Percentiles rank a stretch among this genome's conserved stretches.
These are phyloP conservation scores for Exophiala sp. DNA, from an alignment of 2,329 filamentous ascomycete species.

Conservation along the genomic window DNA sequence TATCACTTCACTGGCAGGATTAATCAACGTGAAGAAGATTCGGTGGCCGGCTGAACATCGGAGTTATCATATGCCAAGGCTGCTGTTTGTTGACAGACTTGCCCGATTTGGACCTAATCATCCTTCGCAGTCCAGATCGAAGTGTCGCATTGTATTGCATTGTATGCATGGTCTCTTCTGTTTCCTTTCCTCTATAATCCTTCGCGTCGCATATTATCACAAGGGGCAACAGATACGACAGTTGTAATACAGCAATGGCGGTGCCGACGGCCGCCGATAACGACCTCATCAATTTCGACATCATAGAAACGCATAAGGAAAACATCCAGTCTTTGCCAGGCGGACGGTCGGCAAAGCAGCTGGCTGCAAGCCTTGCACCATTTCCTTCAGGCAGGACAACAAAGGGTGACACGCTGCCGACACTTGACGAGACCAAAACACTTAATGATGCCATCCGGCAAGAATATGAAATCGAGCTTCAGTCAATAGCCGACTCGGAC, in stretches of 20 bases:
- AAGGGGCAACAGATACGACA: constrained; percentile 14
- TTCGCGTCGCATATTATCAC: constrained; percentile 14
- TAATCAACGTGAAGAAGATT: too few relatives aligned
- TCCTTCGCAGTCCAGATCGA: constrained; percentile 6
- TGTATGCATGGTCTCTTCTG: neutral
- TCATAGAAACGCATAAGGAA: constrained; percentile 95
- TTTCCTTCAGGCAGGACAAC: constrained; percentile 38
- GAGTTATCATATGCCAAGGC: constrained; percentile 3
- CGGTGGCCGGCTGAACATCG: neutral
- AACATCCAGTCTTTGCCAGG: constrained; percentile 92
- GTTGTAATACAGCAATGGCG: constrained; percentile 20
- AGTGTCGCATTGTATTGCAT: neutral
- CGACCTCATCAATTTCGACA: constrained; percentile 62
- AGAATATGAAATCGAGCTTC: constrained; percentile 79
- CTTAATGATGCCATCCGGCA: constrained; percentile 72
- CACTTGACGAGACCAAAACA: constrained; percentile 63
- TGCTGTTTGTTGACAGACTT: constrained; percentile 17
- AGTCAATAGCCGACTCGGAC: constrained; percentile 74
- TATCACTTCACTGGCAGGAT: too few relatives aligned
- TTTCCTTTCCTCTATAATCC: constrained; percentile 6
- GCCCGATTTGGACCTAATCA: neutral
- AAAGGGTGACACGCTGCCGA: constrained; percentile 55
- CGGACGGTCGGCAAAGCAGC: constrained; percentile 79
- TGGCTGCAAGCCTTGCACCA: constrained; percentile 67
- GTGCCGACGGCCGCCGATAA: constrained; percentile 25